Percentiles rank a stretch among this genome's conserved stretches.
Evolutionary conservation across 2,329 filamentous ascomycete species (phyloP).

Genomic region (Xylariaceae sp.): DNA sequence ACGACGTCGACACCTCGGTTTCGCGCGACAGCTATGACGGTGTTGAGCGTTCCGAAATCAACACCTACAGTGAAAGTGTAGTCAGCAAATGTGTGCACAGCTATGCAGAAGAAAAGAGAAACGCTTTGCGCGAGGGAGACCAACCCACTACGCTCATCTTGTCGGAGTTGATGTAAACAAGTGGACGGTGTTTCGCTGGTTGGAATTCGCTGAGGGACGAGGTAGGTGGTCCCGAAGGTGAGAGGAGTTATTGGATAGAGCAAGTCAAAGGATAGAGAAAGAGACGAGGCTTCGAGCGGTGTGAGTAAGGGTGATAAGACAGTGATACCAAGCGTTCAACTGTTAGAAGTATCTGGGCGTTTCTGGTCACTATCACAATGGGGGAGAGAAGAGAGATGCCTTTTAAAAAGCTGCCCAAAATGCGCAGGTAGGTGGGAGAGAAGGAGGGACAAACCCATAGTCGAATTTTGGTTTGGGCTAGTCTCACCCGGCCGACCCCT

Average conservation of each 20-base stretch:
- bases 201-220: neutral
- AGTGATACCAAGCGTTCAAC: neutral
- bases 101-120: constrained; percentile 17
- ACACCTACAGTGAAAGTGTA: constrained; percentile 61
- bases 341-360: too few relatives aligned
- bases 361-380: constrained; percentile 2
- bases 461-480: constrained; percentile 25
- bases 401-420: constrained; percentile 39
- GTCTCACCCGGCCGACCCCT: constrained; percentile 32
- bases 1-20: constrained; percentile 99
- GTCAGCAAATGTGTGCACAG: too few relatives aligned
- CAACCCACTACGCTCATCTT: constrained; percentile 62
- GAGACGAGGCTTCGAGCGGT: constrained; percentile 10
- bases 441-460: constrained; percentile 18
- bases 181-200: constrained; percentile 11
- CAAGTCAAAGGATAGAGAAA: constrained; percentile 1
- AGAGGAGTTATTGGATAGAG: constrained; percentile 3
- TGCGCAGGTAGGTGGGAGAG: constrained; percentile 32
- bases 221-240: neutral
- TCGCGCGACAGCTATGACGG: constrained; percentile 94
- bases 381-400: constrained; percentile 11
- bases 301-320: neutral
- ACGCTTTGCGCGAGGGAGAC: constrained; percentile 17
- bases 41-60: constrained; percentile 96
- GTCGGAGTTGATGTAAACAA: constrained; percentile 43